These are phyloP conservation scores for Fraxinus xanthoxyloides DNA, from an alignment of 305 asterid species.

Conservation along the genomic window DNA sequence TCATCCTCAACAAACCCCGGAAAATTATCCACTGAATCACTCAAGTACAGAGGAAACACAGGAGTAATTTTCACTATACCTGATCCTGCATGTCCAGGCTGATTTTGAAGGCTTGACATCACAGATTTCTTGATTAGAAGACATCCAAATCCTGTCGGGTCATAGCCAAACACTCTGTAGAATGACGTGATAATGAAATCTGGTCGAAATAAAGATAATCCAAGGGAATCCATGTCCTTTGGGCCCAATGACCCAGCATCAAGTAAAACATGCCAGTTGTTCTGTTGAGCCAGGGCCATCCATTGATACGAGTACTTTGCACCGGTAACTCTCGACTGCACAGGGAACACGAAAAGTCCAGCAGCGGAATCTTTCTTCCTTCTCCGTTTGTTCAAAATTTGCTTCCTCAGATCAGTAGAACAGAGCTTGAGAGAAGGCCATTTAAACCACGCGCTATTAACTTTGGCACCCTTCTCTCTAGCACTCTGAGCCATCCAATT, in stretches of 20 bases:
- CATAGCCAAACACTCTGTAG: conserved; percentile 87
- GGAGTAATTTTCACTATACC: conserved; percentile 93
- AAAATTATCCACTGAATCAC: conserved; percentile 85
- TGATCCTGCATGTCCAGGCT: conserved; percentile 86
- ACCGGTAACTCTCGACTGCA: conserved; percentile 92
- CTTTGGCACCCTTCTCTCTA: conserved; percentile 92
- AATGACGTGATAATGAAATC: conserved; percentile 92
- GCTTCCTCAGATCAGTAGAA: conserved; percentile 84
- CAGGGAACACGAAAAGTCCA: conserved; percentile 94
- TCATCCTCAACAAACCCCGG: conserved; percentile 75
- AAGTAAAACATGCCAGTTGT: conserved; percentile 94
- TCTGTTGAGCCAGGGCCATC: conserved; percentile 99
- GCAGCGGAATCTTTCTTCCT: conserved; percentile 84
- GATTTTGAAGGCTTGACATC: conserved; percentile 76
- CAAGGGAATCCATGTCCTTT: conserved; percentile 97
- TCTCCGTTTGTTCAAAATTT: conserved; percentile 67
- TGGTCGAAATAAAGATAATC: conserved; percentile 84
- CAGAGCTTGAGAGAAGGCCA: conserved; percentile 98
- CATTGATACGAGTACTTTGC: conserved; percentile 96
- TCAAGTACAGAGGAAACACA: conserved; percentile 74
- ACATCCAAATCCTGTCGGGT: conserved; percentile 95
- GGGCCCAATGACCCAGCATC: conserved; percentile 99
- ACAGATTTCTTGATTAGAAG: conserved; percentile 92
- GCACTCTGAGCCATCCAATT: conserved; percentile 96
- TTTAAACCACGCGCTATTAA: conserved; percentile 85